These are phyloP conservation scores for Xerophyta viscosa DNA, from an alignment of 106 monocot genomes.

Conservation along the genomic window DNA sequence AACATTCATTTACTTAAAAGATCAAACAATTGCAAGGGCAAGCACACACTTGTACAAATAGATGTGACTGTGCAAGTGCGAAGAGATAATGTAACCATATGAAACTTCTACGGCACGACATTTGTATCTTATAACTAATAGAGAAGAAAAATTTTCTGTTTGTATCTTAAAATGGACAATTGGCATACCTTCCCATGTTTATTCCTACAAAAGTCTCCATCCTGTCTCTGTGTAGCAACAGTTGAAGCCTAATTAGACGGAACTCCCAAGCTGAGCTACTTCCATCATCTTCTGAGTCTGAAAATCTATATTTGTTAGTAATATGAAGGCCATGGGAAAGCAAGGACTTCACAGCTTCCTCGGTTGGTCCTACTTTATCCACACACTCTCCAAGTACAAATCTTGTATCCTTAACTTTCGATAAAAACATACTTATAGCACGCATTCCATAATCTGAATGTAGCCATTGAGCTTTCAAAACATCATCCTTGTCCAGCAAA, in stretches of 20 bases:
- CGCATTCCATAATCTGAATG: slow-evolving; percentile 34
- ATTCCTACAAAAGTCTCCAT: slow-evolving; percentile 90
- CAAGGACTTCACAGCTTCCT: slow-evolving; percentile 49
- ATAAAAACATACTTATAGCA: slow-evolving; percentile 49
- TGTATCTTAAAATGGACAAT: not conserved
- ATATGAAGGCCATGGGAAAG: slow-evolving; percentile 74
- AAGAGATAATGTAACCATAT: too few relatives aligned
- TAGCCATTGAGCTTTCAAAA: slow-evolving; percentile 79
- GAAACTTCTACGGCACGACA: too few relatives aligned
- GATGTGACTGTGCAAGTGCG: too few relatives aligned
- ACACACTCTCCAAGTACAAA: slow-evolving; percentile 87
- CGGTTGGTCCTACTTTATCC: slow-evolving; percentile 53
- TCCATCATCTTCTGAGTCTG: slow-evolving; percentile 22
- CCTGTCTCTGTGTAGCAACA: slow-evolving; percentile 69
- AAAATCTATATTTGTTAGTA: slow-evolving; percentile 59
- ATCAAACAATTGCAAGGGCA: too few relatives aligned
- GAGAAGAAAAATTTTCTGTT: too few relatives aligned
- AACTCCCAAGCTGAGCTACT: slow-evolving; percentile 42
- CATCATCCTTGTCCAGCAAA: slow-evolving; percentile 67
- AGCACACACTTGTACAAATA: too few relatives aligned
- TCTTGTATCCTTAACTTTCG: slow-evolving; percentile 61
- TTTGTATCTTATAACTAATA: too few relatives aligned
- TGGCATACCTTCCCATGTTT: slow-evolving; percentile 83
- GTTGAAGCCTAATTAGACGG: slow-evolving; percentile 53
- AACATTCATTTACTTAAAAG: too few relatives aligned